These are phyloP conservation scores for Blastobotrys peoriensis DNA, from an alignment of 805 yeast species.

Conservation along the genomic window DNA sequence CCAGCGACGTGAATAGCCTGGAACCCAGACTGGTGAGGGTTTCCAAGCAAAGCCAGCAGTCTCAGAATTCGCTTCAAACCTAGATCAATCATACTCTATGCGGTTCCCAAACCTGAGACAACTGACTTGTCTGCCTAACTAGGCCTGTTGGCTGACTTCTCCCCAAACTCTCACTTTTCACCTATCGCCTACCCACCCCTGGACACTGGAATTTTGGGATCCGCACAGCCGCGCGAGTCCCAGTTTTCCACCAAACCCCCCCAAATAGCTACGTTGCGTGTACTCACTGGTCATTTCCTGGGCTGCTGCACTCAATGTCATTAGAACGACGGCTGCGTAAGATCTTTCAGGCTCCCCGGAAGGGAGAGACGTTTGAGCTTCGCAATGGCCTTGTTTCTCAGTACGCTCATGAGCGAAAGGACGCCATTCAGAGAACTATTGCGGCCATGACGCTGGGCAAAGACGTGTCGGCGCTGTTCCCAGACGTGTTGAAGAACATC, in stretches of 20 bases:
- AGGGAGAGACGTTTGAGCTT: constrained; percentile 79
- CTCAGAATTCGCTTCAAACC: constrained; percentile 48
- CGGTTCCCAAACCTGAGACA: no score
- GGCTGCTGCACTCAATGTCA: no score
- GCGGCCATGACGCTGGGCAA: constrained; percentile 98
- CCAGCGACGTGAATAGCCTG: constrained; percentile 90
- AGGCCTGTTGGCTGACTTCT: no score
- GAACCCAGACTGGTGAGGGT: constrained; percentile 55
- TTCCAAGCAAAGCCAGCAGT: constrained; percentile 48
- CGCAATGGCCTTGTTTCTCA: constrained; percentile 88
- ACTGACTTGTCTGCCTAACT: no score
- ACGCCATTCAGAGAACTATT: constrained; percentile 93
- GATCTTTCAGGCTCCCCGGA: constrained; percentile 52
- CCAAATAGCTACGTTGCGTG: no score
- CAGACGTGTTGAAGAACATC: constrained; percentile 91
- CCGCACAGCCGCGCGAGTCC: no score
- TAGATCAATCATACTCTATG: constrained; percentile 43
- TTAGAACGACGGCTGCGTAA: constrained; percentile 46
- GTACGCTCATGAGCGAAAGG: constrained; percentile 89
- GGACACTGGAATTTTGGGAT: no score
- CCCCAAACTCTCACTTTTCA: no score
- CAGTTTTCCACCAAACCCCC: no score
- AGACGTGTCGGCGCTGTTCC: constrained; percentile 90
- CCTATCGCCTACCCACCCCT: no score
- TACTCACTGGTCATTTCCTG: no score